Base-by-base conservation (phyloP, 1,139 yeast genomes). In the Diutina siamensis region DNA sequence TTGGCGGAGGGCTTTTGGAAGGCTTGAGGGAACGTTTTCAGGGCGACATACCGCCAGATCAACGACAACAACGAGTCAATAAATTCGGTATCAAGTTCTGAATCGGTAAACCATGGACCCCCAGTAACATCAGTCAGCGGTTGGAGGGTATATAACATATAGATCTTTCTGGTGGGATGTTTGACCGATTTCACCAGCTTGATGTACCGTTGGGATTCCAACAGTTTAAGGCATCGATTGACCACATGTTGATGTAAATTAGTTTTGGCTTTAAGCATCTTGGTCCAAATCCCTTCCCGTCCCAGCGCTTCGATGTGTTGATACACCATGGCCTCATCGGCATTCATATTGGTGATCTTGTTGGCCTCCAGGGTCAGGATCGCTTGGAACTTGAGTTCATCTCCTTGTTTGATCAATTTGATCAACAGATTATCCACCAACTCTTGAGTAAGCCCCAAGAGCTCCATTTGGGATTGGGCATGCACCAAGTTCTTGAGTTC, bases 51-150 rank as follows among this genome's bases (percentile, higher is more conserved):
- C 55, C 94, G 72, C 96, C 97, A 92, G 15, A 89, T 80, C 44
- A 89, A 92, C 21, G 86, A 78, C 52, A 86, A 65, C 49, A 92
- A 65, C 44, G 87, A 80, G 54, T 87, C 94, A 49, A 92, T 89
- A 58, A 92, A 92, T 59, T 89, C 98, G 3, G 89, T 81, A 58
- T 92, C 99, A 50, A 92, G 72, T 61, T 92, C 98, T 32, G 89
- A 80, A 59, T 94, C 98, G 0, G 97, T 88, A 61, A 89, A 94
- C 98, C 98, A 92, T 2, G 98, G 98, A 1, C 98, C 99, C 50
- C 99, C 99, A 0, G 98, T 92, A 40, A 92, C 94, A 55, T 89
- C 97, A 34, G 86, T 80, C 3, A 95, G 83, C 8, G 99, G 99
- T 59, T 87, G 95, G 54, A 94, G 66, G 57, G 87, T 83, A 60